Percentiles rank a stretch among this genome's conserved stretches.
Evolutionary conservation across 2,329 filamentous ascomycete species (phyloP).

Genomic region (Cladosporium sp.): DNA sequence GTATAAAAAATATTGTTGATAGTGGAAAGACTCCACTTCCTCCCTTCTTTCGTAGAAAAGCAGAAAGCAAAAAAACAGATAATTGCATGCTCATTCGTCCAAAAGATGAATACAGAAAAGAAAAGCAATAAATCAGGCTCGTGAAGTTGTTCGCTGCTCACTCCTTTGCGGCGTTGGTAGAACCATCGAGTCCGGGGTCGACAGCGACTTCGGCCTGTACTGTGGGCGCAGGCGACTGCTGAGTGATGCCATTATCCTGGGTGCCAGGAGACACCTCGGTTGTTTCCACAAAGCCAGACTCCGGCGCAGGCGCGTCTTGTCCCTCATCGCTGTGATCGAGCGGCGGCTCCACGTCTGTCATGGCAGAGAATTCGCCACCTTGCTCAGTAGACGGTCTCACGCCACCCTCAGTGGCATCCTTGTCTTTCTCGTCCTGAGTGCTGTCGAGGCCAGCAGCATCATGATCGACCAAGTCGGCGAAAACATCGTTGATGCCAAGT

Average conservation of each 20-base stretch:
- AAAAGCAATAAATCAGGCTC: not conserved
- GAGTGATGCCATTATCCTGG: not conserved
- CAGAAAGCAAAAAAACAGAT: not conserved
- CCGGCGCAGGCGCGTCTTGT: not conserved
- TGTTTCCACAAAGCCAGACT: not conserved
- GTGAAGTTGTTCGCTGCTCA: not conserved
- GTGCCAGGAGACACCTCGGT: not conserved
- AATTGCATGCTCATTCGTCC: not conserved
- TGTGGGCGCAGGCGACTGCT: not conserved
- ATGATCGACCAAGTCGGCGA: constrained; percentile 40
- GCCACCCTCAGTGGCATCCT: not conserved
- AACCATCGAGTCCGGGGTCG: not conserved
- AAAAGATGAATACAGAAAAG: not conserved
- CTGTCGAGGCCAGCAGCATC: constrained; percentile 32
- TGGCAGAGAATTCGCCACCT: not conserved
- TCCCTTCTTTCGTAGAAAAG: not conserved
- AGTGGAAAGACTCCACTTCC: not conserved
- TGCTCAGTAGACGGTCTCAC: constrained; percentile 3
- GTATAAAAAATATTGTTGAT: not conserved
- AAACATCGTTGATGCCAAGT: constrained; percentile 37
- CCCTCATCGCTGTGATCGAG: not conserved
- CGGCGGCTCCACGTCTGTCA: not conserved
- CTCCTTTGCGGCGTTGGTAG: not conserved
- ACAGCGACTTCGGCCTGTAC: not conserved
- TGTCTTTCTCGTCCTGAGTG: constrained; percentile 23